phyloP scores from a whole-genome alignment of 495 filamentous ascomycete genomes.

The Aspergillus incahuasiensis region DNA sequence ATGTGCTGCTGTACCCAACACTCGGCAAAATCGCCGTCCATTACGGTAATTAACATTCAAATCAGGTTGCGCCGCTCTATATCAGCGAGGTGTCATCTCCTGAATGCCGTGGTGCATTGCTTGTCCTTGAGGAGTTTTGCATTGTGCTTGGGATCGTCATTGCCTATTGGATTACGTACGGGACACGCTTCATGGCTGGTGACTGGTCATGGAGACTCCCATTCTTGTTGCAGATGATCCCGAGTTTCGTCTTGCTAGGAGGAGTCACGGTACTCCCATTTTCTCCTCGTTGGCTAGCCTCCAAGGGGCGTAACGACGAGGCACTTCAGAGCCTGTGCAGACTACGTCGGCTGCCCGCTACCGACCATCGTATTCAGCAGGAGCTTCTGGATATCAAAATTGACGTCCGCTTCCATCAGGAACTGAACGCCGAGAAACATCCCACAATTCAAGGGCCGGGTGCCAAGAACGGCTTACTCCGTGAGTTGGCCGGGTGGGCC shows the following conservation, averaged over 20 bases:
- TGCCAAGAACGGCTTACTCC: constrained; percentile 25
- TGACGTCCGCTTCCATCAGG: constrained; percentile 46
- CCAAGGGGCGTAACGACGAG: constrained; percentile 45
- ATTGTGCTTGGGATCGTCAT: constrained; percentile 54
- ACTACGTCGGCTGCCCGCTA: constrained; percentile 39
- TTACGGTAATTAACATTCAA: too few relatives aligned
- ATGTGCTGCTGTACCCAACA: too few relatives aligned
- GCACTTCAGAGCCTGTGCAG: constrained; percentile 41
- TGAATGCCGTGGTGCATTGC: constrained; percentile 48
- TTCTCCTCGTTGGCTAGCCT: constrained; percentile 50
- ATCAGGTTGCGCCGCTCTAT: constrained; percentile 42
- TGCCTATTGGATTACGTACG: constrained; percentile 56
- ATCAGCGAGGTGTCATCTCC: constrained; percentile 55
- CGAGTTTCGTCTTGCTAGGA: constrained; percentile 40
- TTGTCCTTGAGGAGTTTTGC: constrained; percentile 52
- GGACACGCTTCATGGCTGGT: constrained; percentile 47
- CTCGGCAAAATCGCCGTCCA: too few relatives aligned
- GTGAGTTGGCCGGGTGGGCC: constrained; percentile 43
- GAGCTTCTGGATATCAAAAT: constrained; percentile 50
- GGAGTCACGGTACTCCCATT: constrained; percentile 48
- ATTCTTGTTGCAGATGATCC: constrained; percentile 48
- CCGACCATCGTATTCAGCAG: constrained; percentile 40
- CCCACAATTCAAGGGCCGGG: constrained; percentile 37
- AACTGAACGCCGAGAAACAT: constrained; percentile 41
- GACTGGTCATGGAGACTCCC: constrained; percentile 50